Evolutionary conservation across 75 land plant species (phyloP).

Genomic region (Adiantum capillusveneris): DNA sequence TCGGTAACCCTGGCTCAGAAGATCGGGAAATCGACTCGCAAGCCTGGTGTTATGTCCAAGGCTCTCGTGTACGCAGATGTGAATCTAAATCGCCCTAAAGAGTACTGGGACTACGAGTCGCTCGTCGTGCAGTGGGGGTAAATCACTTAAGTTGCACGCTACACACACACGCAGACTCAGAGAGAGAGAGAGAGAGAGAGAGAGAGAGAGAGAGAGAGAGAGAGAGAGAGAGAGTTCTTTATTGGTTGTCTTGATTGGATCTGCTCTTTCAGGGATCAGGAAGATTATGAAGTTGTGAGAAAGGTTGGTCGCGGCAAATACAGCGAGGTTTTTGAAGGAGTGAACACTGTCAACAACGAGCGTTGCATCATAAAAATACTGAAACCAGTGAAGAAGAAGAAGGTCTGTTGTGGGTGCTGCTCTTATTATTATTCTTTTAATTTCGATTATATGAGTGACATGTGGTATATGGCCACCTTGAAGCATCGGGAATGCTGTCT

Average conservation of each 20-base stretch:
- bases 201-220: too few species aligned
- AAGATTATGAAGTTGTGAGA: conserved; percentile 72
- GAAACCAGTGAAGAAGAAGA: conserved; percentile 83
- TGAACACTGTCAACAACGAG: conserved; percentile 38
- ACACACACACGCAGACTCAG: neutral
- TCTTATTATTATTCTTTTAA: too few species aligned
- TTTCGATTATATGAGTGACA: too few species aligned
- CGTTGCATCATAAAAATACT: conserved; percentile 72
- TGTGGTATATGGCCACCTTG: too few species aligned
- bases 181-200: too few species aligned
- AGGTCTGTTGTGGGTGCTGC: conserved; percentile 38
- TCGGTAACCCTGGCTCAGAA: conserved; percentile 16
- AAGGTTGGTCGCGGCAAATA: conserved; percentile 78
- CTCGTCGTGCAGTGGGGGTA: conserved; percentile 68
- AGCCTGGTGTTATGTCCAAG: conserved; percentile 40
- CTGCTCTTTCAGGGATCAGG: conserved; percentile 47
- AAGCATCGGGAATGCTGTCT: too few species aligned
- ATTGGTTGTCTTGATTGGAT: too few species aligned
- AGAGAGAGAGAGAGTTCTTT: too few species aligned
- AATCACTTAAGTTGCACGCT: too few species aligned
- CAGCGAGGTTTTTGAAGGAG: conserved; percentile 77
- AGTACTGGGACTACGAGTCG: conserved; percentile 68
- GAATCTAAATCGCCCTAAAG: conserved; percentile 53
- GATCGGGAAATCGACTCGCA: conserved; percentile 10
- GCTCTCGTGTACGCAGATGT: conserved; percentile 58